A percentile compares a stretch with the other conserved stretches of the same genome.
phyloP scores from a whole-genome alignment of 306 rosid genomes.

The Quercus dentata region DNA sequence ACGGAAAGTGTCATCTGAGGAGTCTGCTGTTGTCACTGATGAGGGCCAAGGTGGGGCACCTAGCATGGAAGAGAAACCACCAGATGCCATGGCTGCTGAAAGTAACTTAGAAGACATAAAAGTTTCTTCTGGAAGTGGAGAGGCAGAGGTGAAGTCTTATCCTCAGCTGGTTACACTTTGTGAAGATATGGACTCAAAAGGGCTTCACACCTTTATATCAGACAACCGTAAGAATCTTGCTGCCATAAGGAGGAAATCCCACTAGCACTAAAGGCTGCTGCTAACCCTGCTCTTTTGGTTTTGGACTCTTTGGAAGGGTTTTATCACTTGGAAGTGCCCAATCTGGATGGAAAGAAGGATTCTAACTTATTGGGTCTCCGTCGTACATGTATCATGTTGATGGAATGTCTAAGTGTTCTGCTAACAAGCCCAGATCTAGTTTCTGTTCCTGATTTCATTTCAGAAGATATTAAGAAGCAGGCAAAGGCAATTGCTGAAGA shows the following conservation, averaged over 20 bases:
- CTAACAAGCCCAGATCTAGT: conserved; percentile 40
- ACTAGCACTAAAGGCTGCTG: conserved; percentile 74
- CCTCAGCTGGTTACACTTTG: conserved; percentile 74
- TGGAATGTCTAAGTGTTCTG: conserved; percentile 88
- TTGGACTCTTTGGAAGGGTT: conserved; percentile 86
- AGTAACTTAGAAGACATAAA: conserved; percentile 41
- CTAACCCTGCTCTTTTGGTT: conserved; percentile 77
- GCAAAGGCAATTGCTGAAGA: conserved; percentile 80
- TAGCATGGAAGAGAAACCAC: conserved; percentile 54
- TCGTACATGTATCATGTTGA: conserved; percentile 95
- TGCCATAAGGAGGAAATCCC: conserved; percentile 90
- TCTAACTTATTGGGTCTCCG: conserved; percentile 87
- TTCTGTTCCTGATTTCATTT: conserved; percentile 48
- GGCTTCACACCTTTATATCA: conserved; percentile 91
- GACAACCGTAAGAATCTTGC: conserved; percentile 94
- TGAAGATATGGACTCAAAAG: conserved; percentile 82
- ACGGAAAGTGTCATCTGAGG: conserved; percentile 61
- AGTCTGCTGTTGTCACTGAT: conserved; percentile 33
- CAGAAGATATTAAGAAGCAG: conserved; percentile 61
- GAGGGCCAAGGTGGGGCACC: conserved; percentile 37
- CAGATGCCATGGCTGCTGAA: conserved; percentile 47
- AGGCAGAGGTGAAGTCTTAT: conserved; percentile 53
- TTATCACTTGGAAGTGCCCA: conserved; percentile 58
- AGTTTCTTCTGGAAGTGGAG: conserved; percentile 38
- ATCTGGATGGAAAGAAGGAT: conserved; percentile 84